Conservation (phyloP, 2,329 filamentous ascomycete species). For the Colletotrichum incanum region DNA sequence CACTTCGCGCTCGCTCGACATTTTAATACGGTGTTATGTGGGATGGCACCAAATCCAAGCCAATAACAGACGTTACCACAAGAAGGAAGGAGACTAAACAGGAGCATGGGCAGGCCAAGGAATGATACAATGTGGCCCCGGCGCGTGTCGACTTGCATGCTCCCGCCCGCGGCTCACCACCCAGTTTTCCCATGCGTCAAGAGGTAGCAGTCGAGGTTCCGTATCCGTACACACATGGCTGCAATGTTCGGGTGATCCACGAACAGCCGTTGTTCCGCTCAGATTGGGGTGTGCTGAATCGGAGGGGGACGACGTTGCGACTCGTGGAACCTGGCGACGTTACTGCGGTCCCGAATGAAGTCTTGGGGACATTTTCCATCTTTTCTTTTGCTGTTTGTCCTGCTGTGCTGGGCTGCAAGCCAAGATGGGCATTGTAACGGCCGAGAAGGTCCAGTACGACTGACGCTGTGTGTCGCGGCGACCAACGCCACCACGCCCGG, state of each 20-base stretch:
- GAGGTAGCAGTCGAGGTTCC: not conserved
- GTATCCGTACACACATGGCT: conserved; percentile 3
- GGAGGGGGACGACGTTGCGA: conserved; percentile 26
- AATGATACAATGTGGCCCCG: conserved; percentile 18
- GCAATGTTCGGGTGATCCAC: conserved; percentile 28
- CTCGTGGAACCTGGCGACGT: conserved; percentile 26
- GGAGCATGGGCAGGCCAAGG: conserved; percentile 25
- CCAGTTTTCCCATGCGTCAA: conserved; percentile 13
- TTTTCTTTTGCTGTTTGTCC: not conserved
- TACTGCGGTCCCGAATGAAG: conserved; percentile 17
- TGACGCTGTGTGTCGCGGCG: not conserved
- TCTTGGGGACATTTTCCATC: not conserved
- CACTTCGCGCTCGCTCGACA: conserved; percentile 11
- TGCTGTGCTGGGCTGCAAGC: not conserved
- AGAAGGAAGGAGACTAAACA: conserved; percentile 18
- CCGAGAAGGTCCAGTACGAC: conserved; percentile 6
- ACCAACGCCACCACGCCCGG: not conserved
- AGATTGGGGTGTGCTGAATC: conserved; percentile 31
- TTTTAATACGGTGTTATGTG: not conserved
- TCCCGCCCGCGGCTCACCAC: conserved; percentile 29
- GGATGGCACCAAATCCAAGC: not conserved
- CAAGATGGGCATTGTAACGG: not conserved
- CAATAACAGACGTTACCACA: conserved; percentile 27
- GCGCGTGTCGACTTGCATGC: conserved; percentile 32
- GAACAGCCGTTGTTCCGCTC: conserved; percentile 10